Conservation (phyloP, 1,284 basidiomycete genomes). For the Hemileia vastatrix region DNA sequence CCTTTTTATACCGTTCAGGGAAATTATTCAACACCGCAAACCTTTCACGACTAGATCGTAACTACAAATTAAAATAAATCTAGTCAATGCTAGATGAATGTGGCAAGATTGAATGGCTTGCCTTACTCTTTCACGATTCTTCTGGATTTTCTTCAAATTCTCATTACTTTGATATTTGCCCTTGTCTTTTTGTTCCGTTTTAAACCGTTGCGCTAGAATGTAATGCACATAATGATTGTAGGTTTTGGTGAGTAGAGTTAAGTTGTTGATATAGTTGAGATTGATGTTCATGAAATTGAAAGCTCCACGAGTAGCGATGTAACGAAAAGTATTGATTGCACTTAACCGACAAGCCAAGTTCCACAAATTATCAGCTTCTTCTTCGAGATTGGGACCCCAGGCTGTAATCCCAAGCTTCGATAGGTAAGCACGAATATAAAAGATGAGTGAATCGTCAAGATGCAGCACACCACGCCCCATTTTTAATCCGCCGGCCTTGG, state of each 20-base stretch:
- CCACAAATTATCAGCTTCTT: slow-evolving; percentile 1
- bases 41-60: neutral
- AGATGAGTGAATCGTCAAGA: slow-evolving; percentile 1
- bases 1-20: slow-evolving; percentile 1
- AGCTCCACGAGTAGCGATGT: neutral
- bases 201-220: neutral
- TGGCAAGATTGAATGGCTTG: neutral
- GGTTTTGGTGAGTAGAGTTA: neutral
- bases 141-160: neutral
- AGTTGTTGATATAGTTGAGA: neutral
- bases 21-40: neutral
- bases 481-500: neutral
- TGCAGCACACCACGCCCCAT: neutral
- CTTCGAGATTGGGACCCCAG: slow-evolving; percentile 16
- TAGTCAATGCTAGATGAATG: neutral
- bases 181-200: neutral
- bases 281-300: slow-evolving; percentile 8
- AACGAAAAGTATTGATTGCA: slow-evolving; percentile 1
- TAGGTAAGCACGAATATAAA: slow-evolving; percentile 3
- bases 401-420: slow-evolving; percentile 5
- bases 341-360: slow-evolving; percentile 4
- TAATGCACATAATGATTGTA: slow-evolving; percentile 22
- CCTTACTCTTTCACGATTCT: slow-evolving; percentile 7
- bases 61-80: neutral
- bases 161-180: neutral